Evolutionary conservation across 2,329 filamentous ascomycete genomes (phyloP).

Genomic region (Fusarium newnesense): DNA sequence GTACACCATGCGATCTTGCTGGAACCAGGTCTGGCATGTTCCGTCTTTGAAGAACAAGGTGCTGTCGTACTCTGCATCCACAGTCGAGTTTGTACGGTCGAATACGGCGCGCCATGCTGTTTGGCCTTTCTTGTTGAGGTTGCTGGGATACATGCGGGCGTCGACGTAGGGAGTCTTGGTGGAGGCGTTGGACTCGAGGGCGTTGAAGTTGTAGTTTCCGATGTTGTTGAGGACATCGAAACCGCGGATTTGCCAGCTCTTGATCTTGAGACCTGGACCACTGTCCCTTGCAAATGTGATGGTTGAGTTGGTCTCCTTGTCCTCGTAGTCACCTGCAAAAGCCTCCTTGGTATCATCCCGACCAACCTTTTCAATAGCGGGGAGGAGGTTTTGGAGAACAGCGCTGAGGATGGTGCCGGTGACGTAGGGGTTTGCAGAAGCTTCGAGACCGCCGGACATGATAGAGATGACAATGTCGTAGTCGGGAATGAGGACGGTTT

Average conservation of each 20-base stretch:
- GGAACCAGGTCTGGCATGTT: conserved; percentile 47
- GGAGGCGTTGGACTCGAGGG: conserved; percentile 16
- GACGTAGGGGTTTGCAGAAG: conserved; percentile 23
- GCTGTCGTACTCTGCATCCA: conserved; percentile 33
- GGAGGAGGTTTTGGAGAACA: conserved; percentile 50
- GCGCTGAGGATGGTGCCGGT: conserved; percentile 41
- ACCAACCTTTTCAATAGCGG: conserved; percentile 55
- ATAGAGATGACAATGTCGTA: conserved; percentile 57
- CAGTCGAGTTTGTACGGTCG: conserved; percentile 32
- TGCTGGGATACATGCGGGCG: conserved; percentile 47
- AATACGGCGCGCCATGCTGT: conserved; percentile 50
- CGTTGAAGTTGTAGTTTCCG: conserved; percentile 39
- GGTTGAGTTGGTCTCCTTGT: conserved; percentile 52
- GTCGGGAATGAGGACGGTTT: conserved; percentile 56
- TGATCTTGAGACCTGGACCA: conserved; percentile 53
- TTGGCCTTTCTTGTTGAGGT: conserved; percentile 32
- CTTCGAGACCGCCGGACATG: conserved; percentile 50
- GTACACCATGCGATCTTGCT: conserved; percentile 48
- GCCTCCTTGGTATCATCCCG: conserved; percentile 47
- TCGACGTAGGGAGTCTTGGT: conserved; percentile 26
- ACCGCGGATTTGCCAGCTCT: conserved; percentile 53
- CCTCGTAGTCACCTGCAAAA: conserved; percentile 53
- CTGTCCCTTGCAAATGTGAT: conserved; percentile 52
- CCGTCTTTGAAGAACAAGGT: conserved; percentile 44
- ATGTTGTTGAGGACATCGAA: conserved; percentile 54